Percentiles rank a stretch among this genome's conserved stretches.
These are phyloP conservation scores for Yarrowia sp. DNA, from an alignment of 805 yeast species.

Conservation along the genomic window DNA sequence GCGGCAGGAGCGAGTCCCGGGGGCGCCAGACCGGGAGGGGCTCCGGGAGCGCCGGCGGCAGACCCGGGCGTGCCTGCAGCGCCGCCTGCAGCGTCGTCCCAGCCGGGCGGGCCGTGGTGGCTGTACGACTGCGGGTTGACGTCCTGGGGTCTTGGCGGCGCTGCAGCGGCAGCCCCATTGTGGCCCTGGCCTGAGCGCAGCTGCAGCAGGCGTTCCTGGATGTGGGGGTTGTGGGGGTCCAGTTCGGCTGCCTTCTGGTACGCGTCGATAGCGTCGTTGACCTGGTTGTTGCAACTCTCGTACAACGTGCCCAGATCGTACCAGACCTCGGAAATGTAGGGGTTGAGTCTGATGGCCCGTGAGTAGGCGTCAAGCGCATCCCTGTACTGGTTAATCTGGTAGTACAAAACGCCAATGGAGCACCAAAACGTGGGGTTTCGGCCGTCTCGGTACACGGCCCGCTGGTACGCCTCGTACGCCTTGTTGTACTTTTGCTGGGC, in stretches of 20 bases:
- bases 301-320: slow-evolving; percentile 96
- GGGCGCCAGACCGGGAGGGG: neutral
- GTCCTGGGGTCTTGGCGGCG: slow-evolving; percentile 65
- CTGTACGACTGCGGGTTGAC: slow-evolving; percentile 63
- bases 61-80: neutral
- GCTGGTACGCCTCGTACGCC: slow-evolving; percentile 98
- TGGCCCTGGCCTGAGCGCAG: slow-evolving; percentile 52
- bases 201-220: slow-evolving; percentile 89
- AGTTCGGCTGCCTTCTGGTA: slow-evolving; percentile 94
- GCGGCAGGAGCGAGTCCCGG: slow-evolving; percentile 1
- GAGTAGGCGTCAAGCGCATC: slow-evolving; percentile 98
- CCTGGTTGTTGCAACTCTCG: slow-evolving; percentile 96
- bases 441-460: slow-evolving; percentile 95
- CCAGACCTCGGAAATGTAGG: slow-evolving; percentile 97
- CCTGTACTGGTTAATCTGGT: slow-evolving; percentile 93
- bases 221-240: slow-evolving; percentile 93
- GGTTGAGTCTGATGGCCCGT: slow-evolving; percentile 92
- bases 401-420: slow-evolving; percentile 91
- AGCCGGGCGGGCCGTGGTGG: slow-evolving; percentile 69
- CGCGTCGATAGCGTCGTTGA: slow-evolving; percentile 94
- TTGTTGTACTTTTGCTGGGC: slow-evolving; percentile 92
- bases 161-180: slow-evolving; percentile 46
- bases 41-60: too few species aligned
- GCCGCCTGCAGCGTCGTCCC: slow-evolving; percentile 31
- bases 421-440: slow-evolving; percentile 99